Conservation (phyloP, 1,139 yeast genomes). For the Saccharomyces pastorianus region DNA sequence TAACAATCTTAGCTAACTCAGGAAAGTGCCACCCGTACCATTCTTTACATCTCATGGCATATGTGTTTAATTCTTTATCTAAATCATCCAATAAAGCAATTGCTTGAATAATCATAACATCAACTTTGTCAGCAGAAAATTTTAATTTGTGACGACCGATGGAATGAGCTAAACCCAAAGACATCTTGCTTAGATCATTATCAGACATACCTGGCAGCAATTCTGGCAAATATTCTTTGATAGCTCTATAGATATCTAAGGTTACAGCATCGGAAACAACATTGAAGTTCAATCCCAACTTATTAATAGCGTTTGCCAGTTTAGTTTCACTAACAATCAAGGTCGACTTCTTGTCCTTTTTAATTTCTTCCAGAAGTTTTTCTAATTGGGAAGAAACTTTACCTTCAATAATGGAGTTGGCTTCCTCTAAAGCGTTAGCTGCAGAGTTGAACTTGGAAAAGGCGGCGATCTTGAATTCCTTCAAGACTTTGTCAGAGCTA, state of each 20-base stretch:
- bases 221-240: conserved; percentile 88
- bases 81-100: conserved; percentile 93
- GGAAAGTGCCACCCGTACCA: conserved; percentile 99
- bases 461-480: conserved; percentile 82
- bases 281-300: conserved; percentile 78
- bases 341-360: conserved; percentile 82
- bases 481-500: conserved; percentile 71
- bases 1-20: conserved; percentile 92
- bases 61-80: conserved; percentile 95
- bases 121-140: conserved; percentile 95
- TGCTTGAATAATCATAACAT: conserved; percentile 97
- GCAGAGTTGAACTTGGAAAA: conserved; percentile 93
- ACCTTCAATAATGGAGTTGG: conserved; percentile 86
- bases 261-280: conserved; percentile 94
- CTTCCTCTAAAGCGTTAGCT: conserved; percentile 93
- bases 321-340: conserved; percentile 91
- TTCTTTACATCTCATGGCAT: conserved; percentile 96
- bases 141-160: conserved; percentile 96
- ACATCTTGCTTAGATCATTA: conserved; percentile 81
- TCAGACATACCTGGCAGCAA: conserved; percentile 89
- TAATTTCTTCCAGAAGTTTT: conserved; percentile 66
- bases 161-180: conserved; percentile 94
- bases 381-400: conserved; percentile 81
- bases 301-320: conserved; percentile 92
- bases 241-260: conserved; percentile 88